phyloP scores from a whole-genome alignment of 352 stramenopile species.

The Phytophthora pseudosyringae region DNA sequence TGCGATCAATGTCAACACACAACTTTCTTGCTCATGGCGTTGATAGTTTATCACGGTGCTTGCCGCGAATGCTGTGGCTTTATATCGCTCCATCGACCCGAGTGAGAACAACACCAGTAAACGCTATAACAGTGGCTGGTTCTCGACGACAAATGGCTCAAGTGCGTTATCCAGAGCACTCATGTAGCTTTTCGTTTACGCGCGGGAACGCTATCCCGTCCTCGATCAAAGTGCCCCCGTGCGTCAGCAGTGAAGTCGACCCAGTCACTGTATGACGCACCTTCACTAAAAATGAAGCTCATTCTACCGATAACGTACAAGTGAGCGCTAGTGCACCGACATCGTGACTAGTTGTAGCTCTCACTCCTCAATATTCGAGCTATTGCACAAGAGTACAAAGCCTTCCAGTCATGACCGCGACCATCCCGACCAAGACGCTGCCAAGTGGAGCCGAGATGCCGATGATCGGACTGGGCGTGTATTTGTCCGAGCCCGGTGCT shows the following conservation, averaged over 20 bases:
- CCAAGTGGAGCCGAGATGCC: slow-evolving; percentile 57
- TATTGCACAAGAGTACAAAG: neutral
- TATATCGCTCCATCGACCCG: too few species aligned
- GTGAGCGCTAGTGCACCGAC: neutral
- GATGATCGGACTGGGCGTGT: slow-evolving; percentile 60
- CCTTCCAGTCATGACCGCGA: slow-evolving; percentile 11
- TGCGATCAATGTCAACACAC: too few species aligned
- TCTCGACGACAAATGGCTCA: neutral
- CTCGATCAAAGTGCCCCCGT: neutral
- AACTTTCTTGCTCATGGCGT: too few species aligned
- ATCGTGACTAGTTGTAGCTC: neutral
- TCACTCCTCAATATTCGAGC: slow-evolving; percentile 15
- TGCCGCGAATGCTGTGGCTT: too few species aligned
- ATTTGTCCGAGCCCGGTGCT: slow-evolving; percentile 47
- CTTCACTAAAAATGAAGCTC: neutral
- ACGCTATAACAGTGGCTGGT: too few species aligned
- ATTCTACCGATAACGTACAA: neutral
- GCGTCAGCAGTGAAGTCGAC: slow-evolving; percentile 5
- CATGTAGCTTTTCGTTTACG: too few species aligned
- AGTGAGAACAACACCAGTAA: too few species aligned
- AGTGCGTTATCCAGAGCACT: too few species aligned
- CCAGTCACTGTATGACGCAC: slow-evolving; percentile 16
- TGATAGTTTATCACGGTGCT: too few species aligned
- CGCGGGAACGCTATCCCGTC: neutral
- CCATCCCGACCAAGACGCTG: slow-evolving; percentile 43